Evolutionary conservation across 495 filamentous ascomycete species (phyloP), one percentile per base, ranked within the genome.

Genomic region (Venustampulla echinocandica): DNA sequence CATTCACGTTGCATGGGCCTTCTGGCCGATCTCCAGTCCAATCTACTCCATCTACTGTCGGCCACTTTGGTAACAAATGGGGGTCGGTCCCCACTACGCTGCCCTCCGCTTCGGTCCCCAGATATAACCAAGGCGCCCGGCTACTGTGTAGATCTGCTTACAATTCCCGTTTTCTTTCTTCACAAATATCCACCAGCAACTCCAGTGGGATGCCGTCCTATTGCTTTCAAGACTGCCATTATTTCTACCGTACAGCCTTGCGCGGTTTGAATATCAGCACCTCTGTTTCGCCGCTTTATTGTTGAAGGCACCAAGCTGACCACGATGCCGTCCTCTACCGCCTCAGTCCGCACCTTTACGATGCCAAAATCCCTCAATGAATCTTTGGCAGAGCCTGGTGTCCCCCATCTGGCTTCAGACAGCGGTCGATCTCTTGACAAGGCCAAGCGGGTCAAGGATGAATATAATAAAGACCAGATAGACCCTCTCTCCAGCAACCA

Each of bases 211-310:
- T 90, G 85, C 85, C 85, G 68, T 66, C 74, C 50, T 92, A 88
- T 63, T 93, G 69, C 64, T 70, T 84, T 38, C 84, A 92, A 73
- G 84, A 93, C 62, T 93, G 85, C 60, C 87, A 92, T 62, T 92
- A 90, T 64, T 93, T 93, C 73, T 89, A 85, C 72, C 84, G 84
- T 71, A 90, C 79, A 58, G 82, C 85, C 54, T 67, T 92, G 64
- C 84, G 82, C 70, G 78, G 88, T 62, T 69, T 90, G 30, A 89
- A 83, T 50, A 82, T 93, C 46, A 71, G 77, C 61, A 90, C 84
- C 47, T 73, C 67, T 55, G 77, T 92, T 57, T 84, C 84, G 47
- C 79, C 81, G 56, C 70, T 82, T 43, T 85, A 86, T 70, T 73
- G 74, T 60, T 87, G 68, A 82, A 61, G 61, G 50, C 57, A 19